These are phyloP conservation scores for Carnegiea gigantea DNA, from an alignment of 179 eudicot species.

Conservation along the genomic window DNA sequence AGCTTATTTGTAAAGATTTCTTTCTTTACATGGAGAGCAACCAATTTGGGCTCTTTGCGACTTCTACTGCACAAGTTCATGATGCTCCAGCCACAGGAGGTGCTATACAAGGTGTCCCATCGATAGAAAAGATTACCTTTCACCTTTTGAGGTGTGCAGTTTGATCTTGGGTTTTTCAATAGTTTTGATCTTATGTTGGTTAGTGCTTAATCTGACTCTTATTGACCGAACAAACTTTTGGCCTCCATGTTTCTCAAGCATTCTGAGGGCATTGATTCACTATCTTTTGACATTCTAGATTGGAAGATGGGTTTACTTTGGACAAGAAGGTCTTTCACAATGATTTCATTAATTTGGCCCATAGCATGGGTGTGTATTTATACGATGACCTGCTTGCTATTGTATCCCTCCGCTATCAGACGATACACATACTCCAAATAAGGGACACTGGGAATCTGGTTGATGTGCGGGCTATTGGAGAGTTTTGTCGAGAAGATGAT, in stretches of 20 bases:
- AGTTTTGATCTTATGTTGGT: conserved; percentile 35
- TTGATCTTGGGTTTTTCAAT: conserved; percentile 33
- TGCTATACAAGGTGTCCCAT: conserved; percentile 86
- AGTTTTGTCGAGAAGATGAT: conserved; percentile 91
- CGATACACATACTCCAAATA: conserved; percentile 89
- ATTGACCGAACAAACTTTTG: background rate
- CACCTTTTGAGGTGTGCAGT: conserved; percentile 76
- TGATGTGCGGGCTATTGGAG: conserved; percentile 87
- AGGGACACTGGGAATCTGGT: conserved; percentile 90
- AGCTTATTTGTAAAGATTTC: conserved; percentile 91
- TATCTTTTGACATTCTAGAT: conserved; percentile 43
- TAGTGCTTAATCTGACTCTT: conserved; percentile 26
- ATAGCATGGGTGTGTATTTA: conserved; percentile 79
- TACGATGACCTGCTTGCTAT: conserved; percentile 92
- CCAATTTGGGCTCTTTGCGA: conserved; percentile 87
- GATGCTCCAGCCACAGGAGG: conserved; percentile 80
- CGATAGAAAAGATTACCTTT: conserved; percentile 84
- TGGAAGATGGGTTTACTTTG: conserved; percentile 85
- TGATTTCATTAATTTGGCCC: conserved; percentile 86
- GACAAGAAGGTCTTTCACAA: conserved; percentile 84
- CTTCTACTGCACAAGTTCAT: conserved; percentile 86
- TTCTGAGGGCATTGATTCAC: conserved; percentile 10
- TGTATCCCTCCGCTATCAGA: conserved; percentile 89
- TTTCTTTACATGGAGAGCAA: conserved; percentile 75
- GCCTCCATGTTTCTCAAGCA: background rate